These are phyloP conservation scores for Coprinopsis sp. DNA, from an alignment of 768 basidiomycete species.

Conservation along the genomic window DNA sequence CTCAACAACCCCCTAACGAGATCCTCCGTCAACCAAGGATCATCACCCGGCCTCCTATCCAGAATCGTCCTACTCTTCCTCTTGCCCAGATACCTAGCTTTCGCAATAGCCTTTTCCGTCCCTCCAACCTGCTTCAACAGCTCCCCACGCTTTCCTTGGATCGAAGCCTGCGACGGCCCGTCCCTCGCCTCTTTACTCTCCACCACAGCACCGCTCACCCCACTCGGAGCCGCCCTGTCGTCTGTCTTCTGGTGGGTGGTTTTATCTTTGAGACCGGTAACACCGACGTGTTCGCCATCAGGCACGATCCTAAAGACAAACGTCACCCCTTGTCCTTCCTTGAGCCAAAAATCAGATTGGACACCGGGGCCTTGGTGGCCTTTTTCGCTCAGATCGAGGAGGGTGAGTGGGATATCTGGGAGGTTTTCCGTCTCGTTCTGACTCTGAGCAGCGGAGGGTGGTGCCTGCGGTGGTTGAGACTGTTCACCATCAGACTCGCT, in stretches of 20 bases:
- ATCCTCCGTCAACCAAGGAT: slow-evolving; percentile 70
- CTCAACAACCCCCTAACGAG: slow-evolving; percentile 54
- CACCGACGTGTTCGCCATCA: background rate
- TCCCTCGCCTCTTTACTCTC: background rate
- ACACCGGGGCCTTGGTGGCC: slow-evolving; percentile 74
- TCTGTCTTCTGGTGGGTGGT: too few relatives aligned
- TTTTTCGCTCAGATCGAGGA: slow-evolving; percentile 60
- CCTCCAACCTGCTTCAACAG: background rate
- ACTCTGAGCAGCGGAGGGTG: background rate
- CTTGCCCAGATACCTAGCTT: background rate
- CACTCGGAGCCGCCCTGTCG: too few relatives aligned
- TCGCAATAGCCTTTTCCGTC: background rate
- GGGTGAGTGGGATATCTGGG: slow-evolving; percentile 54
- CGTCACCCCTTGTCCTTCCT: slow-evolving; percentile 87
- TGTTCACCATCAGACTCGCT: too few relatives aligned
- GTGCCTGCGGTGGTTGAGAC: background rate
- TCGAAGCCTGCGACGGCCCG: too few relatives aligned
- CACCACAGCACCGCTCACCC: background rate
- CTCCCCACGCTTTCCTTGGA: background rate
- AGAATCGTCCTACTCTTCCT: background rate
- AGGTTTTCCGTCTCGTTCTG: slow-evolving; percentile 32
- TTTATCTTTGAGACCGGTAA: too few relatives aligned
- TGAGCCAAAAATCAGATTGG: slow-evolving; percentile 52
- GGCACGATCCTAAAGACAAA: slow-evolving; percentile 79
- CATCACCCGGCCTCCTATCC: slow-evolving; percentile 23